Evolutionary conservation across 345 rosid species (phyloP).

Genomic region (Physaria fendleri): DNA sequence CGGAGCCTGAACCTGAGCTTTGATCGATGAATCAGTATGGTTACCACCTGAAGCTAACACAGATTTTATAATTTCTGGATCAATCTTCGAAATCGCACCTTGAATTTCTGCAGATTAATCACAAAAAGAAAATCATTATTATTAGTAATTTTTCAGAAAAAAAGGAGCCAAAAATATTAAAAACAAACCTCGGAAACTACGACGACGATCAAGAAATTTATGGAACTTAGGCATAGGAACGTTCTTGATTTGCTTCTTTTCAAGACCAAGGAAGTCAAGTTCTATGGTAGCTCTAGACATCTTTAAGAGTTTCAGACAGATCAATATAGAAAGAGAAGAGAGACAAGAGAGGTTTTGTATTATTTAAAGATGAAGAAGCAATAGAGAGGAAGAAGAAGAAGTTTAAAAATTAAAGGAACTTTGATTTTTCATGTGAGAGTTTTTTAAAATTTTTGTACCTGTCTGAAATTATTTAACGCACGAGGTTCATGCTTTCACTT

Average conservation of each 20-base stretch:
- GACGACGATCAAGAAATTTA: constrained; percentile 47
- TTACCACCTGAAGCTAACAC: constrained; percentile 49
- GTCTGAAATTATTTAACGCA: constrained; percentile 8
- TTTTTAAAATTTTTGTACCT: neutral
- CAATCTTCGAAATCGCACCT: constrained; percentile 74
- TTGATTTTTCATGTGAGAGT: constrained; percentile 11
- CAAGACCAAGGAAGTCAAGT: constrained; percentile 66
- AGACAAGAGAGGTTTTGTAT: neutral
- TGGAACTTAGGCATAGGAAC: constrained; percentile 43
- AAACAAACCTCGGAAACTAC: constrained; percentile 63
- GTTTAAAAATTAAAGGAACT: neutral
- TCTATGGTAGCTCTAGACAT: constrained; percentile 55
- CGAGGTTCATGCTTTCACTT: constrained; percentile 26
- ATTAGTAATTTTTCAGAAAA: neutral
- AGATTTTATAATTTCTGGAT: constrained; percentile 67
- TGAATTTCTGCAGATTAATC: constrained; percentile 48
- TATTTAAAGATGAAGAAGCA: constrained; percentile 3
- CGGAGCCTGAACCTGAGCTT: constrained; percentile 39
- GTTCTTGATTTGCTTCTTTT: constrained; percentile 30
- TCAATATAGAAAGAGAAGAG: neutral
- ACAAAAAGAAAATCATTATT: neutral
- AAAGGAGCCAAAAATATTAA: neutral
- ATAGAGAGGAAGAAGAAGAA: neutral
- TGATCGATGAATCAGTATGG: constrained; percentile 10
- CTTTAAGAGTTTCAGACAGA: constrained; percentile 7